phyloP scores from a whole-genome alignment of 768 basidiomycete genomes.

The Boletellus ananiceps region DNA sequence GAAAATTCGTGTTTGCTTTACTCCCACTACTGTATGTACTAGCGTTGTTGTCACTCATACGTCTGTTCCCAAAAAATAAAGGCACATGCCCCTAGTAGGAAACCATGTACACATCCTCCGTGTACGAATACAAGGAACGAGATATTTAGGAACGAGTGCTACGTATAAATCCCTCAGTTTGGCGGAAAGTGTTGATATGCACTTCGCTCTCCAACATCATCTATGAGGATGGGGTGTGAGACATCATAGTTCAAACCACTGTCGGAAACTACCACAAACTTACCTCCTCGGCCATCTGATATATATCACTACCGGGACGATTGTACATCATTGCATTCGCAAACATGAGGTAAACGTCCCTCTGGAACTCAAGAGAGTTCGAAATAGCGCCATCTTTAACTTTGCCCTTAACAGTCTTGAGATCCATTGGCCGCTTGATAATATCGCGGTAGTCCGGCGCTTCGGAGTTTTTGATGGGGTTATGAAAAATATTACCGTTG shows the following conservation, averaged over 20 bases:
- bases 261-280: constrained; percentile 23
- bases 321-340: constrained; percentile 99
- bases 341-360: constrained; percentile 91
- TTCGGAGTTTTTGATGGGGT: constrained; percentile 82
- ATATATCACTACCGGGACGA: constrained; percentile 78
- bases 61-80: constrained; percentile 2
- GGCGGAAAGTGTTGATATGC: constrained; percentile 64
- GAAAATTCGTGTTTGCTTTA: constrained; percentile 1
- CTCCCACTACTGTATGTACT: not conserved
- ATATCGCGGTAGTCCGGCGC: constrained; percentile 91
- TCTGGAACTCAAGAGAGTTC: constrained; percentile 81
- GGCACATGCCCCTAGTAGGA: not conserved
- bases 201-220: constrained; percentile 74
- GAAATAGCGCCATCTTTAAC: constrained; percentile 80
- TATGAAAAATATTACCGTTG: constrained; percentile 86
- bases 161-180: constrained; percentile 68
- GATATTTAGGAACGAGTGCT: constrained; percentile 30
- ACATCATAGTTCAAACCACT: not conserved
- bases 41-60: constrained; percentile 2
- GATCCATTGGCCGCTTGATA: constrained; percentile 91
- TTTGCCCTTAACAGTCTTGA: constrained; percentile 85
- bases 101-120: not conserved
- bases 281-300: constrained; percentile 88
- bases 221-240: constrained; percentile 29
- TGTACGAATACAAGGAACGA: not conserved